These are phyloP conservation scores for Crocinoboletus sp. DNA, from an alignment of 1,284 basidiomycete genomes.

Conservation along the genomic window DNA sequence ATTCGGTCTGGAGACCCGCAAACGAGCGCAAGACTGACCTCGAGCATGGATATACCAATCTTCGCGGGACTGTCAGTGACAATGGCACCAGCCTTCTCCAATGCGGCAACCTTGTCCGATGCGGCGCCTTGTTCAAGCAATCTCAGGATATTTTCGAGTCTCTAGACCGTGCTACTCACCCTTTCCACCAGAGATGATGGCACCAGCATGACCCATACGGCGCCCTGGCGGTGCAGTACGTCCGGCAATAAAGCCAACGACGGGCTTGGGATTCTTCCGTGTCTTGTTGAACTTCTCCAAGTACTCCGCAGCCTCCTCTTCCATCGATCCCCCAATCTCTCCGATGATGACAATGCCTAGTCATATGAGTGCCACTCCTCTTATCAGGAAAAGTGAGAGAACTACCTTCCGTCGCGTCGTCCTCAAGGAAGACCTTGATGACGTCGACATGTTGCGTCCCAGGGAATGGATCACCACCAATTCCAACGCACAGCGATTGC, in stretches of 20 bases:
- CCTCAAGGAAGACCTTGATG: constrained; percentile 94
- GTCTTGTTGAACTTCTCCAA: constrained; percentile 93
- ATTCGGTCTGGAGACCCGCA: background rate
- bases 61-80: constrained; percentile 97
- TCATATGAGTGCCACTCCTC: constrained; percentile 26
- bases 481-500: constrained; percentile 95
- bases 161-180: constrained; percentile 41
- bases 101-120: constrained; percentile 92
- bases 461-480: constrained; percentile 99
- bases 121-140: constrained; percentile 63
- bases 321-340: constrained; percentile 99
- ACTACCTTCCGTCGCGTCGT: constrained; percentile 85
- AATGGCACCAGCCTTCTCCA: constrained; percentile 89
- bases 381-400: background rate
- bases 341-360: constrained; percentile 94
- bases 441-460: constrained; percentile 96
- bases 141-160: background rate
- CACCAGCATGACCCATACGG: constrained; percentile 98
- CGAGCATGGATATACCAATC: constrained; percentile 85
- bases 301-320: constrained; percentile 98
- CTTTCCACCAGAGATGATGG: constrained; percentile 98
- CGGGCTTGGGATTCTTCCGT: constrained; percentile 85
- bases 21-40: constrained; percentile 44
- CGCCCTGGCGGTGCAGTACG: constrained; percentile 96
- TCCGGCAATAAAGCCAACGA: constrained; percentile 98